These are phyloP conservation scores for Paecilomyces sp. DNA, from an alignment of 2,329 filamentous ascomycete species.

Conservation along the genomic window DNA sequence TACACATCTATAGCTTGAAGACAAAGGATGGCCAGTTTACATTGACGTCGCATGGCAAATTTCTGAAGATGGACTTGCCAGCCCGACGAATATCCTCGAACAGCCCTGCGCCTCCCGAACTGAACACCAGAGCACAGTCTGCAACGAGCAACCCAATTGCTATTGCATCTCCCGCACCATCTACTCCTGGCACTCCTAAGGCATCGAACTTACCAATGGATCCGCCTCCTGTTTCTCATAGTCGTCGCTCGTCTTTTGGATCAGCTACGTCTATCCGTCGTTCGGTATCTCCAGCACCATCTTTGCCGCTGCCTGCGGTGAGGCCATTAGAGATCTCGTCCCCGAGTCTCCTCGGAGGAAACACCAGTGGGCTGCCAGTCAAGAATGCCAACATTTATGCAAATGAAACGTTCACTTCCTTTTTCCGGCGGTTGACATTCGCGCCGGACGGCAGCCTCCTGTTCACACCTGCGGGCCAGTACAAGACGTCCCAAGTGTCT, in stretches of 20 bases:
- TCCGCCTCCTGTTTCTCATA: constrained; percentile 84
- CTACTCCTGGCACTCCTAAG: constrained; percentile 87
- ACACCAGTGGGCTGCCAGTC: constrained; percentile 49
- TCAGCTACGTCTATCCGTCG: constrained; percentile 69
- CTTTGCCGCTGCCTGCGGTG: constrained; percentile 86
- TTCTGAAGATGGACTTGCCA: constrained; percentile 91
- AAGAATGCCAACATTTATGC: constrained; percentile 89
- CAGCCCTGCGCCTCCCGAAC: constrained; percentile 85
- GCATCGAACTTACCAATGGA: constrained; percentile 92
- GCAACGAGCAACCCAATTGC: constrained; percentile 38
- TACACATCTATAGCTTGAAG: constrained; percentile 93
- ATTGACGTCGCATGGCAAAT: constrained; percentile 67
- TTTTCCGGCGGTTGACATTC: constrained; percentile 89
- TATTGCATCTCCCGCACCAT: constrained; percentile 76
- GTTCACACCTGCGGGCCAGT: constrained; percentile 91
- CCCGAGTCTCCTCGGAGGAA: constrained; percentile 50
- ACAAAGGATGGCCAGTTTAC: constrained; percentile 96
- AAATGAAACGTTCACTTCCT: constrained; percentile 94
- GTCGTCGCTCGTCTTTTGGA: constrained; percentile 86
- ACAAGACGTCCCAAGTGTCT: constrained; percentile 68
- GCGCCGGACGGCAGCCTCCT: constrained; percentile 91
- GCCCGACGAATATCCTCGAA: constrained; percentile 81
- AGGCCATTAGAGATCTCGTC: constrained; percentile 91
- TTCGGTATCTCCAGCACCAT: constrained; percentile 88
- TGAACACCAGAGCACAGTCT: constrained; percentile 34